Conservation (phyloP, 2,329 filamentous ascomycete species). For the Trichoderma sp. region DNA sequence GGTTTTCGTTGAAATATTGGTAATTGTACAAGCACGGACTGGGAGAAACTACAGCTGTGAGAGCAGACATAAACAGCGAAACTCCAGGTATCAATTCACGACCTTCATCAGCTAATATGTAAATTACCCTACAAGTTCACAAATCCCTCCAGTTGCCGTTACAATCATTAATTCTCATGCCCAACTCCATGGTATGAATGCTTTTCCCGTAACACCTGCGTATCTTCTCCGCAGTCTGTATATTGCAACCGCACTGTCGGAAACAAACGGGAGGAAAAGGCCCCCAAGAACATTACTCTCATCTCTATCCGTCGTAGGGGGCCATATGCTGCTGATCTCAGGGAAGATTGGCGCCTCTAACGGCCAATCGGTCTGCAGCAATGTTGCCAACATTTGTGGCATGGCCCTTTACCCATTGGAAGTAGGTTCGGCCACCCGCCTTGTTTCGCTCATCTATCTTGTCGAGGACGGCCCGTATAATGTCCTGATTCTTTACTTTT, state of each 20-base stretch:
- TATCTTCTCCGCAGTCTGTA: neutral
- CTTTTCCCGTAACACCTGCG: neutral
- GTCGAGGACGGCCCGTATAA: conserved; percentile 69
- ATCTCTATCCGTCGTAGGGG: neutral
- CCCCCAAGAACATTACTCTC: neutral
- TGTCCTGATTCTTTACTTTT: conserved; percentile 80
- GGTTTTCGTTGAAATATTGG: neutral
- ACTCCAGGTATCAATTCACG: neutral
- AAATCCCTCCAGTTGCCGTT: conserved; percentile 3
- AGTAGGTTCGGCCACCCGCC: conserved; percentile 61
- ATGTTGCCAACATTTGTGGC: conserved; percentile 69
- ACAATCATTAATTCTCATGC: conserved; percentile 1
- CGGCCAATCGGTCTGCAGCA: conserved; percentile 76
- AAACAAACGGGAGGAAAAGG: neutral
- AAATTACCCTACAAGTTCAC: neutral
- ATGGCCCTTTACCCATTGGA: conserved; percentile 92
- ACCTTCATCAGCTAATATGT: neutral
- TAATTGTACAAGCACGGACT: neutral
- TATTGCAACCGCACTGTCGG: neutral
- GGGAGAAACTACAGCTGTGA: accelerated
- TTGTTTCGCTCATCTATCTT: conserved; percentile 68
- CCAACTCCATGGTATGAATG: conserved; percentile 13
- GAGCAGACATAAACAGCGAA: neutral
- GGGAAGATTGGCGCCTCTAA: conserved; percentile 39
- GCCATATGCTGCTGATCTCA: conserved; percentile 21